Evolutionary conservation across 768 basidiomycete genomes (phyloP).

Genomic region (Agaricus blazei): DNA sequence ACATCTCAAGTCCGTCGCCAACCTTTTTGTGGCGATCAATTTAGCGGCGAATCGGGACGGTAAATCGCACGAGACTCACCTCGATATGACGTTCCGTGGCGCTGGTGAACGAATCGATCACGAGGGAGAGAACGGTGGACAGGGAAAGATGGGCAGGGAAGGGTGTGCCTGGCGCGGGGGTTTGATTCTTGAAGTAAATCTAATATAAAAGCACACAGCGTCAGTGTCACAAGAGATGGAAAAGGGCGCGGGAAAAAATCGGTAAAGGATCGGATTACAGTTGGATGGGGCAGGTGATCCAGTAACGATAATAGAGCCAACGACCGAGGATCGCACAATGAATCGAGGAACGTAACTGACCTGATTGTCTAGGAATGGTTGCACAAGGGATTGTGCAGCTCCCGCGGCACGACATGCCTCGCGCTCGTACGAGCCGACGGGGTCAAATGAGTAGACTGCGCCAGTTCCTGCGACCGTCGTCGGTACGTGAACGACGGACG

Average conservation of each 20-base stretch:
- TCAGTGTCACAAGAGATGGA: conserved; percentile 19
- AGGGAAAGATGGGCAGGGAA: conserved; percentile 84
- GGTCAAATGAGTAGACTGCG: conserved; percentile 99
- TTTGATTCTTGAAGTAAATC: conserved; percentile 99
- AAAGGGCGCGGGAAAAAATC: conserved; percentile 36
- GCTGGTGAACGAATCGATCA: conserved; percentile 94
- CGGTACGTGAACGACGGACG: conserved; percentile 13
- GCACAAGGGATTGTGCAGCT: conserved; percentile 89
- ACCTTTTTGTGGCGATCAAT: conserved; percentile 44
- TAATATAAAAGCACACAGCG: conserved; percentile 29
- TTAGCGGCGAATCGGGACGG: conserved; percentile 7
- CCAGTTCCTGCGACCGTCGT: conserved; percentile 63
- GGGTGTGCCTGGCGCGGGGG: conserved; percentile 59
- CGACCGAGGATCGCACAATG: conserved; percentile 14
- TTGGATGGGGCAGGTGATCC: conserved; percentile 12
- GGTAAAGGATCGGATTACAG: conserved; percentile 39
- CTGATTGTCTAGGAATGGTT: conserved; percentile 99
- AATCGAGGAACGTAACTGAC: conserved; percentile 41
- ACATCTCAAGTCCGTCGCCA: conserved; percentile 93
- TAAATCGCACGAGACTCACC: conserved; percentile 35
- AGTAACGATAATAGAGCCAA: not conserved
- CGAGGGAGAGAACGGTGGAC: conserved; percentile 72
- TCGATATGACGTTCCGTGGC: conserved; percentile 99
- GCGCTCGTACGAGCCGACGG: conserved; percentile 96
- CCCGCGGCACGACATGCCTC: conserved; percentile 96